Conservation (phyloP, 345 rosid genomes). For the Reutealis trisperma region DNA sequence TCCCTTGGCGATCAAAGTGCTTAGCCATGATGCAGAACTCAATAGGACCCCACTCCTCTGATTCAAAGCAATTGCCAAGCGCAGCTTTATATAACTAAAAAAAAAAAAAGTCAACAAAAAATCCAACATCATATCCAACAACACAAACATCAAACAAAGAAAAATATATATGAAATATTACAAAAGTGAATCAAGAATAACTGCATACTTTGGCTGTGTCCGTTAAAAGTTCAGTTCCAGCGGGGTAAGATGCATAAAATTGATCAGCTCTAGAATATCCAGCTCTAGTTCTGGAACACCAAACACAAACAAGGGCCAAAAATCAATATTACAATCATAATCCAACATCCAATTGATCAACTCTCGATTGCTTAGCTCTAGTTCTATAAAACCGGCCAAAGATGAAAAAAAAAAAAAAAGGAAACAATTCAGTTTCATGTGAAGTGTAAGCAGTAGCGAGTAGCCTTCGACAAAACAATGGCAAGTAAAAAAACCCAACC, state of each 20-base stretch:
- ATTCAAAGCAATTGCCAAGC: conserved; percentile 80
- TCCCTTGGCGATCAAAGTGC: conserved; percentile 93
- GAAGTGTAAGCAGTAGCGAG: neutral
- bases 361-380: neutral
- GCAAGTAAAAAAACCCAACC: neutral
- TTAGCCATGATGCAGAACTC: conserved; percentile 81
- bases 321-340: neutral
- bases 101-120: conserved; percentile 16
- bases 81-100: conserved; percentile 82
- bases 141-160: conserved; percentile 3
- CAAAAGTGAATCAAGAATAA: neutral
- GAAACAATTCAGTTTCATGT: neutral
- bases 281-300: conserved; percentile 75
- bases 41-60: conserved; percentile 85
- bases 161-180: neutral
- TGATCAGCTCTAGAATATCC: conserved; percentile 86
- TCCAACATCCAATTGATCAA: neutral
- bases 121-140: conserved; percentile 6
- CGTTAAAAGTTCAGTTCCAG: conserved; percentile 87
- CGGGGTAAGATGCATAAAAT: conserved; percentile 86
- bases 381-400: neutral
- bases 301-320: neutral
- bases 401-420: neutral
- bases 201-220: conserved; percentile 67
- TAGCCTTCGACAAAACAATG: neutral